Evolutionary conservation across 352 stramenopile species (phyloP), one percentile per base, ranked within the genome.

Genomic region (Elongisporangium anandrum): DNA sequence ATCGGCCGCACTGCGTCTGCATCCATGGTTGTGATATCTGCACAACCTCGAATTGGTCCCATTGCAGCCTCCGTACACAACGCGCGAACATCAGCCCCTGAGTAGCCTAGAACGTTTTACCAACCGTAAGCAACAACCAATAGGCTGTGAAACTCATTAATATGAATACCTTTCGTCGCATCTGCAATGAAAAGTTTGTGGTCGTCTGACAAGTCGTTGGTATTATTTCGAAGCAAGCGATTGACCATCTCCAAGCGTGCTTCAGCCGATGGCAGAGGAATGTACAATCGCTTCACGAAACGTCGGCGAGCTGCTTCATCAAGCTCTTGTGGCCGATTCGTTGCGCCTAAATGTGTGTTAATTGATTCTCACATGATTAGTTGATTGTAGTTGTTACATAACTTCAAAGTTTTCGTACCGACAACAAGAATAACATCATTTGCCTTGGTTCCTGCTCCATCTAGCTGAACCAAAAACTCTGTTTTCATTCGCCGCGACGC

Each of bases 241-340:
- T 74, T 83, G 20, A 99, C 60, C 45, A 99, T 70, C 29, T 92
- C 79, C 54, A 92, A 61, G 24, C 96, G 78, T 59, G 93, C 94
- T 26, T 87, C 73, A 53, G 87, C 70, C 10, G 94, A 94, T 17
- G 97, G 97, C 15, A 99, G 68, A 10, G 96, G 96, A 64, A 99
- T 98, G 70, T 99, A 99, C 21, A 99, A 75, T 38, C 95, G 85
- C 70, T 99, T 99, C 21, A 98, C 96, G 59, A 99, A 99, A 57
- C 97, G 89, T 56, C 97, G 81, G 19, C 96, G 82, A 15, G 96
- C 97, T 48, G 97, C 97, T 82, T 99, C 97, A 62, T 99, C 97
- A 12, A 99, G 78, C 66, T 99, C 97, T 75, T 99, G 92, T 17
- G 97, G 97, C 60, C 94, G 80, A 65, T 99, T 99, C 1, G 97